Base-by-base conservation (phyloP, 169 alveolate species). In the Plasmodium falciparum region DNA sequence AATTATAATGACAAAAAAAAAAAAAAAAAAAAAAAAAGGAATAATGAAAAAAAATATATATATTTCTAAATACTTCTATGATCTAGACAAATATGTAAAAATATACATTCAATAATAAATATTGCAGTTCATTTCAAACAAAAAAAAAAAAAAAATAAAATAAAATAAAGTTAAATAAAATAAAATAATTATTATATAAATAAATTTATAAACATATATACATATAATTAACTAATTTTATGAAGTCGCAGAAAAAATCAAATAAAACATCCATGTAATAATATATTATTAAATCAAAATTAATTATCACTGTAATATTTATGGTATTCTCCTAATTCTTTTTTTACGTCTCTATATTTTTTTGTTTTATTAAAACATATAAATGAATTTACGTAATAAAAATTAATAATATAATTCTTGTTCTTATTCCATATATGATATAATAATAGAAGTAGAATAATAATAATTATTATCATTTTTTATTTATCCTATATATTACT, bases 341-440 rank as follows among this genome's bases (percentile, higher is more conserved):
- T 80, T 49, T 45, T 80, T 26, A 80, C 56, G 61, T 80, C 90
- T n/a, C 63, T 80, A 12, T 22, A 8, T 22, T 80, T 61, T 71
- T 80, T 80, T 2, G 83, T 52, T 80, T 80, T 80, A 63, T 69
- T 80, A 56, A 67, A 80, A 50, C 90, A 80, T 22, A 80, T 80
- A 52, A 80, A 80, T 11, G 90, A 67, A 67, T 80, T 80, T 45
- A 80, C 66, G 33, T 80, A 80, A 59, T 80, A 80, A 67, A 80
- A 80, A n/a, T 80, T 80, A 22, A 80, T 80, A 56, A 80, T 80
- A 47, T 52, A 80, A 80, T 80, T 80, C 26, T 80, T 80, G 73
- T 80, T 80, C 90, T 80, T 80, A 62, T 80, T 80, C 90, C 90
- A 80, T 56, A 80, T 67, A 67, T 80, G 90, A 80, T 80, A 80